Base-by-base conservation (phyloP, 495 filamentous ascomycete species). In the Chlorociboria aeruginascens region DNA sequence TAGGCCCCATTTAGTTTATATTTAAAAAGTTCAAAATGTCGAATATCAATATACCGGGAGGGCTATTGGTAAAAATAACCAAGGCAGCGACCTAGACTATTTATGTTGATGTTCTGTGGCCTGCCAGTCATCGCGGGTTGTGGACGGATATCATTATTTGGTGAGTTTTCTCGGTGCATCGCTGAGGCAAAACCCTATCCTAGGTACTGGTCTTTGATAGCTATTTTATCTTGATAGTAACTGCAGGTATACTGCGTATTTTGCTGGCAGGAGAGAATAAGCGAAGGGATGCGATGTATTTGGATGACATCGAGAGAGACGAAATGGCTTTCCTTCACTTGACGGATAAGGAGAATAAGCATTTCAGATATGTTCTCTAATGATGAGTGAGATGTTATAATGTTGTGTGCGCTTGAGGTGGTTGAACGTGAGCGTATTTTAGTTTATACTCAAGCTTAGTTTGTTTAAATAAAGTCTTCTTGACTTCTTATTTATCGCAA, bases 321-420 rank as follows among this genome's bases (percentile, higher is more conserved):
- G 74, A 74, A 52, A 56, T 81, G 31, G 83, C 81, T 0, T 87
- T 86, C 35, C 66, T 73, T 48, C 83, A 87, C 62, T 65, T 89
- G 51, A 89, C 85, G 2, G 85, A 89, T 56, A 78, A 73, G 61
- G 69, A 89, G 62, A 89, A 89, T 54, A 72, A 74, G 2, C 82
- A 81, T 53, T 90, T 89, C 55, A 65, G 73, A 61, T 89, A 87
- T 53, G 78, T 80, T 4, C 63, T 83, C n/a, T 84, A 62, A 46
- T 20, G 10, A 10, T 12, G 25, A 9, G 40, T 9, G 11, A 11
- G 34, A 36, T 36, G 7, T 12, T 36, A 14, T 12, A 4, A 25
- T 25, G 20, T 25, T 4, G 20, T 1, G 20, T 25, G 4, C 20
- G 2, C 4, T 1, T 4, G 20, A 25, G 20, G 34, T 36, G 3